A percentile compares a stretch with the other conserved stretches of the same genome.
These are phyloP conservation scores for Capsella bursapastoris DNA, from an alignment of 345 rosid genomes.

Conservation along the genomic window DNA sequence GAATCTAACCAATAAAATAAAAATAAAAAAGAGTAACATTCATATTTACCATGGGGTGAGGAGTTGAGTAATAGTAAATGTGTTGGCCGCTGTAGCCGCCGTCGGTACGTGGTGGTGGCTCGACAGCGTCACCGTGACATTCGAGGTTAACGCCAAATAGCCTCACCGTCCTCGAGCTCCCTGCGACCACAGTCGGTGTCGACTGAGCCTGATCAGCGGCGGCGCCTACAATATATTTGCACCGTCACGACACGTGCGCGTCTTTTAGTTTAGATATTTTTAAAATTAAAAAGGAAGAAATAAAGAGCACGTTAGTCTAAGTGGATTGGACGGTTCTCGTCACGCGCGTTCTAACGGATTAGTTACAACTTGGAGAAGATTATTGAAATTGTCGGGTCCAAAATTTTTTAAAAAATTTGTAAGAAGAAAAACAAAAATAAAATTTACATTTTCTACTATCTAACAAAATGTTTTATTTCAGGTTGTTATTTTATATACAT, in stretches of 20 bases:
- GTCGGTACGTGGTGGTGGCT: constrained; percentile 38
- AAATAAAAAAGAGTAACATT: neutral
- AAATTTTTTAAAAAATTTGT: constrained; percentile 1
- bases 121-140: constrained; percentile 53
- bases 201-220: constrained; percentile 30
- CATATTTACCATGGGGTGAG: constrained; percentile 39
- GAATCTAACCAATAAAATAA: neutral
- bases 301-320: constrained; percentile 45
- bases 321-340: constrained; percentile 40
- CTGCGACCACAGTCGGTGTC: constrained; percentile 42
- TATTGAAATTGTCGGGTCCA: constrained; percentile 39
- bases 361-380: constrained; percentile 39
- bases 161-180: constrained; percentile 72
- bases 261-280: constrained; percentile 25
- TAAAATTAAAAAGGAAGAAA: constrained; percentile 14
- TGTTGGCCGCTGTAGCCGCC: constrained; percentile 39
- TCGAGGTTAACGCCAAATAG: constrained; percentile 92
- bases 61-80: constrained; percentile 41
- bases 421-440: neutral
- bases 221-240: constrained; percentile 43
- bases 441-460: neutral
- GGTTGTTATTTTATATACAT: constrained; percentile 24
- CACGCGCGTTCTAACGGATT: constrained; percentile 38
- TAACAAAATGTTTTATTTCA: constrained; percentile 26
- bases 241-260: constrained; percentile 41